Percentiles rank a stretch among this genome's conserved stretches.
Conservation (phyloP, 2,329 filamentous ascomycete genomes). For the Neoscytalidium dimidiatum region DNA sequence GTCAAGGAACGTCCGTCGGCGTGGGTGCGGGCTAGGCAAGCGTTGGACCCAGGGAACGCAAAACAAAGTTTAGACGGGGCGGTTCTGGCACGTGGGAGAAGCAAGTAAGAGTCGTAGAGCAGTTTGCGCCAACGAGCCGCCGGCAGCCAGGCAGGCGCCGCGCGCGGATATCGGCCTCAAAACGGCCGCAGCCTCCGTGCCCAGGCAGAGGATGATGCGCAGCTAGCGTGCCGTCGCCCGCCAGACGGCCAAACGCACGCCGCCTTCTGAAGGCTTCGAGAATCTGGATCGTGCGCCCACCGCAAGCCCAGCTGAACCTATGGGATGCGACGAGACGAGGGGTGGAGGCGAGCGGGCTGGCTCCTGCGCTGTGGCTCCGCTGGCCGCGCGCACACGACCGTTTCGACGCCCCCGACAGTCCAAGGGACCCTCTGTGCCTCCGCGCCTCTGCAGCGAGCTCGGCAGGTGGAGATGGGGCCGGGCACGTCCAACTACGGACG, state of each 20-base stretch:
- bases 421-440: not conserved
- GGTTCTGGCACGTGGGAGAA: conserved; percentile 4
- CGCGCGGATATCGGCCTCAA: conserved; percentile 3
- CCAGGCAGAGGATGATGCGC: conserved; percentile 5
- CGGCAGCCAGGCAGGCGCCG: not conserved
- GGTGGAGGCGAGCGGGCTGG: not conserved
- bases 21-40: not conserved
- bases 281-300: conserved; percentile 15
- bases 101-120: conserved; percentile 2
- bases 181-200: conserved; percentile 6
- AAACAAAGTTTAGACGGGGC: conserved; percentile 12
- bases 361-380: not conserved
- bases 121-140: conserved; percentile 11
- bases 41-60: not conserved
- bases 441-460: conserved; percentile 6
- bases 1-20: not conserved
- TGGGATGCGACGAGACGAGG: not conserved
- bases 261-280: conserved; percentile 16
- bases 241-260: not conserved
- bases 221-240: conserved; percentile 14
- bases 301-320: not conserved
- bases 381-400: conserved; percentile 1
- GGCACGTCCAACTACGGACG: not conserved
- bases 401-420: not conserved
- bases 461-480: conserved; percentile 12